Evolutionary conservation across 345 rosid genomes (phyloP), one percentile per base, ranked within the genome.

Genomic region (Pugionium dolabratum): DNA sequence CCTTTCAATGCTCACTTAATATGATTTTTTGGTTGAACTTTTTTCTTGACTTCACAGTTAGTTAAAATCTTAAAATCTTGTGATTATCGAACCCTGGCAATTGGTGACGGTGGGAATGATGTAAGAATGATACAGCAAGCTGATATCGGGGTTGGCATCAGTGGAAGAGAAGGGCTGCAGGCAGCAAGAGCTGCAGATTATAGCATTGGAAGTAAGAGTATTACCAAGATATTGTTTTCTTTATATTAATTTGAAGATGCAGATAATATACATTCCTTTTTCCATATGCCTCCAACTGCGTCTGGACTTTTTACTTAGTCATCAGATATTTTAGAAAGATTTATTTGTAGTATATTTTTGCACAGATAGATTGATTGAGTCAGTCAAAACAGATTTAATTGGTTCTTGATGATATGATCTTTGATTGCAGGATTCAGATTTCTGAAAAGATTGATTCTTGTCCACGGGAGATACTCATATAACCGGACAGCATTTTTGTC

Each of bases 111-210:
- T 64, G 99, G 99, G 58, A 94, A 94, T 85, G 99, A 94, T 80
- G 97, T 94, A 79, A 82, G 95, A 79, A 94, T 94, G 99, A 94
- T 94, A 72, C 99, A 94, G 62, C 91, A 94, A 81, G 96, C 99
- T 64, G 99, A 91, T 70, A 88, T 94, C 30, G 97, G 99, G 36
- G 94, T 94, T 57, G 96, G 99, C 69, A 94, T 94, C 62, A 94
- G 99, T 53, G 97, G 97, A 72, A 88, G 97, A 83, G 99, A 94
- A 82, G 97, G 99, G 30, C 79, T 91, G 64, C 99, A 91, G 83
- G 99, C 99, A 69, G 97, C 99, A 34, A 86, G 96, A 74, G 99
- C 99, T 45, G 97, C 99, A 46, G 99, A 94, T 78, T 91, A 94
- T 75, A 91, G 97, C 71, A 91, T 91, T 71, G 99, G 99, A 72